Base-by-base conservation (phyloP, 805 yeast genomes). In the Yamadazyma philogaea region DNA sequence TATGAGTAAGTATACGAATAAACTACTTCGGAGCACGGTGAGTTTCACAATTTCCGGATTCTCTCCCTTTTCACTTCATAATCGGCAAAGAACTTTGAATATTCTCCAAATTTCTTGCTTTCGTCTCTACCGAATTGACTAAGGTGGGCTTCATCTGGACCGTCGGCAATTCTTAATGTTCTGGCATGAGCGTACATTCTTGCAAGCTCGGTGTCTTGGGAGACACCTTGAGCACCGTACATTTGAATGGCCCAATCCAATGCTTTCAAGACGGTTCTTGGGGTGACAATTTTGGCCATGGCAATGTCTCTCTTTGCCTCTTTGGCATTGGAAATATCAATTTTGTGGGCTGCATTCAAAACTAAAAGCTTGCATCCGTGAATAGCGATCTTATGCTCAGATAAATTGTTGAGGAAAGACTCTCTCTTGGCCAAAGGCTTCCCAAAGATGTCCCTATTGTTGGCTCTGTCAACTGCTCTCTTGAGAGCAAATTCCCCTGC, bases 121-220 rank as follows among this genome's bases (percentile, higher is more conserved):
- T 73, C 76, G 34, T 64, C 57, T 45, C 77, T 69, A 6, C 78
- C 84, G 48, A 81, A 63, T 60, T 79, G 84, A 46, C 63, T 62
- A 55, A 77, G 61, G 55, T 81, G 84, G 3, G 81, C 82, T 57
- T 79, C 85, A 63, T 80, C 85, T 2, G 86, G 86, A 10, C 85
- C 85, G 56, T 81, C 86, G 12, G 85, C 84, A 43, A 79, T 76
- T 48, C 85, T 63, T 43, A 80, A 68, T 34, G 81, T 77, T 56
- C 86, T 68, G 36, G 73, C 64, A 43, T 60, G 58, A 18, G 78
- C 76, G 60, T 74, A 81, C 59, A 72, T 58, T 44, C 72, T 59
- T 1, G 84, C 79, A 55, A 81, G 63, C 39, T 75, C 79, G 7
- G 80, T 74, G 48, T 81, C 85, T 56, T 78, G 80, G 32, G 78